Conservation (phyloP, 768 basidiomycete genomes). For the Leccinum ochraceum region DNA sequence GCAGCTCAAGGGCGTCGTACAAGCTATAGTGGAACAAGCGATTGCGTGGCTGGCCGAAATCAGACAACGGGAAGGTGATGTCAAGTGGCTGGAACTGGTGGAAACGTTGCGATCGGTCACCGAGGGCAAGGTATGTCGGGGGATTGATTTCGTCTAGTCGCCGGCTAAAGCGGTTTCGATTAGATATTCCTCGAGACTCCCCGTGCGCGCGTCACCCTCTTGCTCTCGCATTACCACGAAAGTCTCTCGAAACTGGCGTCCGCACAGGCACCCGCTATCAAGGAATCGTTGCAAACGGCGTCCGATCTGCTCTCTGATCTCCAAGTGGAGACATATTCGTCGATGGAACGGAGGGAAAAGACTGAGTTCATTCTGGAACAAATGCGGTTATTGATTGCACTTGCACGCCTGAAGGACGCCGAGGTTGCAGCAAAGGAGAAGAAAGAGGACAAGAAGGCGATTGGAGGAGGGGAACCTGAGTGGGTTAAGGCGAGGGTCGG, state of each 20-base stretch:
- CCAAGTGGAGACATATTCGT: conserved; percentile 98
- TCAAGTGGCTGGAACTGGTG: conserved; percentile 83
- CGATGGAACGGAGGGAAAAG: conserved; percentile 97
- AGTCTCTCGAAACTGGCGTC: conserved; percentile 49
- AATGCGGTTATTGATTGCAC: conserved; percentile 84
- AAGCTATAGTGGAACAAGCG: conserved; percentile 86
- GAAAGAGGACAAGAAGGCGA: conserved; percentile 48
- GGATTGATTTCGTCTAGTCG: not conserved
- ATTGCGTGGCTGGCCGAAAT: conserved; percentile 83
- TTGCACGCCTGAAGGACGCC: conserved; percentile 74
- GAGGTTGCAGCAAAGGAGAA: conserved; percentile 60
- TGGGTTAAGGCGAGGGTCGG: conserved; percentile 94
- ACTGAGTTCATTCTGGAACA: conserved; percentile 98
- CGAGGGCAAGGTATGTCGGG: conserved; percentile 83
- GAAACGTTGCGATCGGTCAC: conserved; percentile 90
- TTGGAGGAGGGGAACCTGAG: conserved; percentile 79
- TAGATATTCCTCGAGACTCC: conserved; percentile 98
- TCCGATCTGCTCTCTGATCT: conserved; percentile 92
- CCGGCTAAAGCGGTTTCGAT: conserved; percentile 1
- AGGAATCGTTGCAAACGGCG: conserved; percentile 79
- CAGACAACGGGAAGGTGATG: conserved; percentile 62
- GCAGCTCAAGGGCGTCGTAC: conserved; percentile 87
- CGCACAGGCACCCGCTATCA: conserved; percentile 39
- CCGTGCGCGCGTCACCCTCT: conserved; percentile 88
- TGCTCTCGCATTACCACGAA: conserved; percentile 87